Evolutionary conservation across 768 basidiomycete genomes (phyloP), one percentile per base, ranked within the genome.

Genomic region (Termitomyces heimii): DNA sequence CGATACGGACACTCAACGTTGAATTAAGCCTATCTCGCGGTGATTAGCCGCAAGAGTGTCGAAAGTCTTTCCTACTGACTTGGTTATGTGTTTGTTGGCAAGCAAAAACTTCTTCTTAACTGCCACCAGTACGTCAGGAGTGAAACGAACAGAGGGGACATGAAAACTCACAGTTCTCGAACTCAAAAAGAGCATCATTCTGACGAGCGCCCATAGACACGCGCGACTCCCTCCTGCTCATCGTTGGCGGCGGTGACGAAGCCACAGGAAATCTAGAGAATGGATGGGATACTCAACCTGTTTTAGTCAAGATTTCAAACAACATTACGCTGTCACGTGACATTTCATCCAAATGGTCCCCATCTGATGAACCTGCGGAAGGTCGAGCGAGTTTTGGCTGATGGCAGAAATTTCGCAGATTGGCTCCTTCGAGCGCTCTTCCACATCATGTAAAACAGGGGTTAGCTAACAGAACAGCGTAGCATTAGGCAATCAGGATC

Each of bases 21-120:
- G 90, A 90, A 74, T 93, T 93, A 61, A 92, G 84, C 69, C 90
- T 92, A 63, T 7, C 29, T 52, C 37, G 34, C 37, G 39, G 9
- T 20, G 8, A 29, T 62, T 18, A 62, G 46, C 31, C 12, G 22
- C 14, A 51, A 43, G 32, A 45, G 37, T 20, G 43, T 37, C 42
- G 16, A 26, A 22, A 53, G 39, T n/a, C 35, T 43, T 20, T 35
- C 39, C n/a, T 29, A 69, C 81, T 39, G 63, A 92, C 90, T 92
- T 93, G 26, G 91, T 92, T 68, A 93, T 93, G 73, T 92, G 91
- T 72, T 92, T 92, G 74, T 93, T 93, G 57, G 90, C 89, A 58
- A 92, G 85, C 22, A 93, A 78, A 66, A 92, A 92, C 75, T 91
- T 92, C 84, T 90, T 91, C 85, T 92, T 92, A 78, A 92, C 91